Percentiles rank a stretch among this genome's conserved stretches.
phyloP scores from a whole-genome alignment of 208 protist species.

The Trypanosoma cruzi region DNA sequence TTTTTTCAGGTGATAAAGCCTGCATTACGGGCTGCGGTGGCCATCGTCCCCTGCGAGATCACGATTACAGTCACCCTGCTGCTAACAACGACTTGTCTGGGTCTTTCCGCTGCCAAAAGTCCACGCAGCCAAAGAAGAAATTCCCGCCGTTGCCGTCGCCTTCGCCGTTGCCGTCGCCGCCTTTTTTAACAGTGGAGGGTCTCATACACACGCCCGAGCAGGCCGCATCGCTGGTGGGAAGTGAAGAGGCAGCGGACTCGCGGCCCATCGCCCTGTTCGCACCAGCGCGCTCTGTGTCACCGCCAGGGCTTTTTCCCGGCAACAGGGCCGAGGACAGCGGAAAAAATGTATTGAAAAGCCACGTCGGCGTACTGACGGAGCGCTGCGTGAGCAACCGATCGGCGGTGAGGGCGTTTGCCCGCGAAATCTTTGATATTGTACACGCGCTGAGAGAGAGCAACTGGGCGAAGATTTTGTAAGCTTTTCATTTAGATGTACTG shows the following conservation, averaged over 20 bases:
- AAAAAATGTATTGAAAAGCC: background rate
- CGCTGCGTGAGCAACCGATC: conserved; percentile 8
- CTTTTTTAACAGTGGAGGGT: conserved; percentile 4
- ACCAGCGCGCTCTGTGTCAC: conserved; percentile 1
- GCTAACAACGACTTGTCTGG: background rate
- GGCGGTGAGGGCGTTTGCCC: conserved; percentile 24
- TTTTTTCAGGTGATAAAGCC: background rate
- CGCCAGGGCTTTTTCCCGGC: background rate
- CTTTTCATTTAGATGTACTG: conserved; percentile 19
- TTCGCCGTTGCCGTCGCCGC: background rate
- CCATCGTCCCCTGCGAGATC: background rate
- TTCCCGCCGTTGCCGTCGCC: background rate
- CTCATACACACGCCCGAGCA: conserved; percentile 29
- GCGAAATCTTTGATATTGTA: conserved; percentile 15
- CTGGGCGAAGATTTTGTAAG: conserved; percentile 18
- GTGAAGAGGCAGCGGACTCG: background rate
- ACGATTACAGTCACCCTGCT: background rate
- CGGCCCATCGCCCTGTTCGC: background rate
- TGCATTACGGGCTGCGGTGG: background rate
- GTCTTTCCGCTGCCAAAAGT: too few relatives aligned
- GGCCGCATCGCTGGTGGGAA: background rate
- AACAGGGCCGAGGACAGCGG: background rate
- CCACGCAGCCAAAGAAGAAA: background rate
- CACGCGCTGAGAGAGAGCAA: conserved; percentile 20
- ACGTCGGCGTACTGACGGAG: background rate